phyloP scores from a whole-genome alignment of 2,329 filamentous ascomycete species.

The Paramyrothecium sp. region DNA sequence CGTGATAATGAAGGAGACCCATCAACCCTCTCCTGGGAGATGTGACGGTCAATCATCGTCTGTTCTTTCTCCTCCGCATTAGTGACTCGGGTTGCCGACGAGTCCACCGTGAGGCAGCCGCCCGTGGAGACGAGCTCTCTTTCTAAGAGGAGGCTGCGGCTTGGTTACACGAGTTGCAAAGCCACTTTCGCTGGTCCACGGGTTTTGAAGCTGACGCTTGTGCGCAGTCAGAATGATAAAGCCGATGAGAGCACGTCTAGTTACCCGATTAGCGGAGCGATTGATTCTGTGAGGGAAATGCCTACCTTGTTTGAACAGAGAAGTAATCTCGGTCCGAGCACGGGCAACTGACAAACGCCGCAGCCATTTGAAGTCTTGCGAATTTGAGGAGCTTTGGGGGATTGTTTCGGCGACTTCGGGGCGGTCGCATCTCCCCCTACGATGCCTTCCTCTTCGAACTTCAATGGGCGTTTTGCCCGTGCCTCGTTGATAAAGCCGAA shows the following conservation, averaged over 20 bases:
- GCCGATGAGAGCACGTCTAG: constrained; percentile 39
- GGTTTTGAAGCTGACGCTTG: constrained; percentile 31
- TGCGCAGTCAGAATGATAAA: constrained; percentile 51
- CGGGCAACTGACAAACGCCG: constrained; percentile 44
- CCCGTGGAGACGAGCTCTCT: constrained; percentile 11
- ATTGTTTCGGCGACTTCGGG: constrained; percentile 19
- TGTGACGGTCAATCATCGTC: not conserved
- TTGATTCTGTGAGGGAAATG: constrained; percentile 4
- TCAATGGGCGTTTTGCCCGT: constrained; percentile 23
- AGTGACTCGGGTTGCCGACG: not conserved
- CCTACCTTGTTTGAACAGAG: constrained; percentile 51
- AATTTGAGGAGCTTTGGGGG: constrained; percentile 31
- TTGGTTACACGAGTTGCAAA: constrained; percentile 40
- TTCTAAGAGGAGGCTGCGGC: constrained; percentile 20
- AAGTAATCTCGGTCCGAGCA: constrained; percentile 45
- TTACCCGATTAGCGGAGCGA: constrained; percentile 12
- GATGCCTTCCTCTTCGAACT: constrained; percentile 7
- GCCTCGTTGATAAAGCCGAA: constrained; percentile 42
- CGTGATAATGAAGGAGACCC: too few species aligned
- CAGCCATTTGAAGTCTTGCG: constrained; percentile 45
- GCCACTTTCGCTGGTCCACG: constrained; percentile 35
- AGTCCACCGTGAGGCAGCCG: not conserved
- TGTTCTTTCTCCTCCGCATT: not conserved
- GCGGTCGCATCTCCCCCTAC: constrained; percentile 3
- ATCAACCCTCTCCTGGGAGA: too few species aligned